phyloP scores from a whole-genome alignment of 306 rosid species.

The Rubus idaeus region DNA sequence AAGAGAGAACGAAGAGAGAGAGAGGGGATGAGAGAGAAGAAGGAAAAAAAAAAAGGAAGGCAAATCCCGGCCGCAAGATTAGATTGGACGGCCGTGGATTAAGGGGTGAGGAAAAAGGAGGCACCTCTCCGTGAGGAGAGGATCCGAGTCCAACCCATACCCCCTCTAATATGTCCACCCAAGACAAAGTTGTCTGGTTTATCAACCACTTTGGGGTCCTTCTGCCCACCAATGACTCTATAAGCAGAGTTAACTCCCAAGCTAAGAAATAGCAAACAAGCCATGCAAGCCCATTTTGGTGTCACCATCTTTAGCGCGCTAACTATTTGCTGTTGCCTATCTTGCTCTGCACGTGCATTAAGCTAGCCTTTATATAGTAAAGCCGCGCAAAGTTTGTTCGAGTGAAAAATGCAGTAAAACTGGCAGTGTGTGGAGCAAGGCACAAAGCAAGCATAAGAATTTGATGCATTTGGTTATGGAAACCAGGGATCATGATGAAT shows the following conservation, averaged over 20 bases:
- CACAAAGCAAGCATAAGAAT: background rate
- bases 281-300: background rate
- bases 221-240: background rate
- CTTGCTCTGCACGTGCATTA: background rate
- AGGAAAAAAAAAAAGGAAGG: too few species aligned
- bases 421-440: constrained; percentile 4
- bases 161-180: background rate
- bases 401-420: background rate
- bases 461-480: constrained; percentile 8
- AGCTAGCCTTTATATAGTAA: background rate
- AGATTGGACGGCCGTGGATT: too few species aligned
- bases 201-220: background rate
- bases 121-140: too few species aligned
- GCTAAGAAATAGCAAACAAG: constrained; percentile 10
- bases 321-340: background rate
- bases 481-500: constrained; percentile 13
- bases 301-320: constrained; percentile 16
- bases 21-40: too few species aligned
- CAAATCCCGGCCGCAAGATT: too few species aligned
- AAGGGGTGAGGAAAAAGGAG: too few species aligned
- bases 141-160: too few species aligned
- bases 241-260: constrained; percentile 18
- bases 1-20: too few species aligned
- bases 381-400: background rate
- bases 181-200: background rate